Base-by-base conservation (phyloP, 306 rosid species). In the Sphenostylis stenocarpa region DNA sequence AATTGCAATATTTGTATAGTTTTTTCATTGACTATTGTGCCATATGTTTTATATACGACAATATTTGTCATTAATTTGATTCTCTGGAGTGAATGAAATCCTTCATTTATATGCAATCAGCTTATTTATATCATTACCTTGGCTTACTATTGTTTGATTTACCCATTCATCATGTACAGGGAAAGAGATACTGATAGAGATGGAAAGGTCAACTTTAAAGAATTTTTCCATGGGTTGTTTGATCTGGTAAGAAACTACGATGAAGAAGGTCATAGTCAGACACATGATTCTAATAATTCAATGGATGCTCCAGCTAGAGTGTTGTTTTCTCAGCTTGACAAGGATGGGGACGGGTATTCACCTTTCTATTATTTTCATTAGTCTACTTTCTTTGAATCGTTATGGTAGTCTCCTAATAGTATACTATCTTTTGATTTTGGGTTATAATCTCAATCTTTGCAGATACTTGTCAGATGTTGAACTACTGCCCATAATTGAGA, bases 151-250 rank as follows among this genome's bases (percentile, higher is more conserved):
- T 86, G 81, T 76, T 70, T 57, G 53, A 53, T 70, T 53, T 74
- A 36, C 72, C 53, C 29, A 14, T 81, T 81, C 62, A 45, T 77
- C 60, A 58, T 57, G 78, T 55, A 47, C 45, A 95, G 99, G 80
- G 99, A 95, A 81, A 89, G 97, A 69, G 99, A 95, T 78, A 67
- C 96, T 0, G 99, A 95, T 77, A 87, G 75, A 85, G 99, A 95
- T 75, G 99, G 91, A 72, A 95, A 89, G 88, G 56, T 95, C 44
- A 92, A 91, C 90, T 95, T 90, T 67, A 89, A 95, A 67, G 97
- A 95, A 83, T 95, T 95, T 86, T 95, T 92, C 80, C 99, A 92
- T 61, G 97, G 99, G 78, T 92, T 95, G 66, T 95, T 95, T 87
- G 99, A 95, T 86, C 84, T 92, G 90, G 99, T 95, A 74, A 88